Conservation (phyloP, 805 yeast species). For the Limtongia smithiae region DNA sequence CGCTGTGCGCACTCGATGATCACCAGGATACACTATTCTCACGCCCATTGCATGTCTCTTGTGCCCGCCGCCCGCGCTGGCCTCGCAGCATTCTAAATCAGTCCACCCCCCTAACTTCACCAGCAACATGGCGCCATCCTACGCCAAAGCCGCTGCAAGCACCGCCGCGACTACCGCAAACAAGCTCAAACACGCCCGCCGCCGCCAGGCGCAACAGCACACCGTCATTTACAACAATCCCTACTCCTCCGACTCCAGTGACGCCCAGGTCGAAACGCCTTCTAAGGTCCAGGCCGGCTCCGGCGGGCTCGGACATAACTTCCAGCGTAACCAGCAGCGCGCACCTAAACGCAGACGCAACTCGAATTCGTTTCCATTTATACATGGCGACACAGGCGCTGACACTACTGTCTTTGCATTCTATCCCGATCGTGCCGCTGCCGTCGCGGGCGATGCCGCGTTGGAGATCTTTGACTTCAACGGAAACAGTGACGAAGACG, state of each 20-base stretch:
- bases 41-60: no score
- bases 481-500: slow-evolving; percentile 29
- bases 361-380: neutral
- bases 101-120: neutral
- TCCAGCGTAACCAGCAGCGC: slow-evolving; percentile 2
- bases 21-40: slow-evolving; percentile 13
- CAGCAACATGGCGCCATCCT: neutral
- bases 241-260: slow-evolving; percentile 19
- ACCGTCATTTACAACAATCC: slow-evolving; percentile 21
- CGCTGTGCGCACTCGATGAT: slow-evolving; percentile 14
- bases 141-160: no score
- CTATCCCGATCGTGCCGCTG: slow-evolving; percentile 21
- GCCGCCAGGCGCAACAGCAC: slow-evolving; percentile 1
- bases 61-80: neutral
- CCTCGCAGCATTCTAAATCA: neutral
- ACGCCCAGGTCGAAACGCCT: slow-evolving; percentile 1
- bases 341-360: slow-evolving; percentile 13
- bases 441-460: slow-evolving; percentile 1
- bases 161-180: neutral
- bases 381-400: slow-evolving; percentile 1
- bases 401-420: slow-evolving; percentile 25
- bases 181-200: slow-evolving; percentile 11
- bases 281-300: neutral
- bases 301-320: slow-evolving; percentile 1
- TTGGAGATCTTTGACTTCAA: slow-evolving; percentile 12